A percentile compares a stretch with the other conserved stretches of the same genome.
These are phyloP conservation scores for Myxozyma neotropica DNA, from an alignment of 805 yeast species.

Conservation along the genomic window DNA sequence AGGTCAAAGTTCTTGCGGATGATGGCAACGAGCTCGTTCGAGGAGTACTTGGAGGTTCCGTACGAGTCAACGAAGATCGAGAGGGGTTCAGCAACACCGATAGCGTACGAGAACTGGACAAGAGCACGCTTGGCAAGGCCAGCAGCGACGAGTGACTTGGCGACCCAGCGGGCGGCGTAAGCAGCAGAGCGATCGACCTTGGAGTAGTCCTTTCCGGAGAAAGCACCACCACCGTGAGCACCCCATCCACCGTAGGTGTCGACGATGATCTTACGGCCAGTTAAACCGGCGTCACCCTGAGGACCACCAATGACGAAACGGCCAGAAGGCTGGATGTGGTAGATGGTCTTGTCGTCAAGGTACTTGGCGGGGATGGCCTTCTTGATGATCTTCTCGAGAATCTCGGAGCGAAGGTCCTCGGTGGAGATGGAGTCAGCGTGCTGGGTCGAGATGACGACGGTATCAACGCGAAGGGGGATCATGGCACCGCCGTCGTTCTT, in stretches of 20 bases:
- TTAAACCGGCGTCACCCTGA: constrained; percentile 99
- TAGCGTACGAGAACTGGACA: constrained; percentile 98
- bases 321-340: constrained; percentile 99
- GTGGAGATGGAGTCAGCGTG: constrained; percentile 96
- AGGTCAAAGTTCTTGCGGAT: constrained; percentile 94
- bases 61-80: constrained; percentile 96
- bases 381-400: constrained; percentile 78
- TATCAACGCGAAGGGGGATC: constrained; percentile 94
- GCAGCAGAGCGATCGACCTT: constrained; percentile 99
- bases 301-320: constrained; percentile 99
- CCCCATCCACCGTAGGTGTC: constrained; percentile 99
- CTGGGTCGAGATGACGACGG: constrained; percentile 96
- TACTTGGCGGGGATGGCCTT: constrained; percentile 89
- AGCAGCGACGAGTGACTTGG: constrained; percentile 94
- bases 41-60: constrained; percentile 91
- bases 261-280: constrained; percentile 99
- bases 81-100: constrained; percentile 99
- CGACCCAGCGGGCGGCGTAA: constrained; percentile 99
- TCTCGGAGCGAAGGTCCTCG: constrained; percentile 81
- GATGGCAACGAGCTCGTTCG: constrained; percentile 87
- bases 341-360: constrained; percentile 91
- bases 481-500: constrained; percentile 93
- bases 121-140: constrained; percentile 95
- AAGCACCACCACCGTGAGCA: constrained; percentile 99
- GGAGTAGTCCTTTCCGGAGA: constrained; percentile 99